Evolutionary conservation across 2,329 filamentous ascomycete genomes (phyloP), one percentile per base, ranked within the genome.

Genomic region (Hypomyces rosellus): DNA sequence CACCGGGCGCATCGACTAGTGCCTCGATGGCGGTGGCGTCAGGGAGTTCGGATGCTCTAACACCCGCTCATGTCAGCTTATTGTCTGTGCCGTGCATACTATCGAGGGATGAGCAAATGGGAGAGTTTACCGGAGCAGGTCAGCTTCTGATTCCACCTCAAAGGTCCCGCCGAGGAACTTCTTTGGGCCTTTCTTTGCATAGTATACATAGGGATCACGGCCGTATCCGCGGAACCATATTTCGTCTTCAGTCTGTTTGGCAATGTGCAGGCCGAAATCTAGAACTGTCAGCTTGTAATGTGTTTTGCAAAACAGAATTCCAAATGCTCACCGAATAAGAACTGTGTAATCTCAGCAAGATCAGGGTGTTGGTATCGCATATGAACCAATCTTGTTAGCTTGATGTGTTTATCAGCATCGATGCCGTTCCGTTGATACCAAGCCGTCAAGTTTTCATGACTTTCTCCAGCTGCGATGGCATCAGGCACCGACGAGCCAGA

Each of bases 321-420:
- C 25, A 8, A 11, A 6, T 30, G 25, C 25, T 11, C 9, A 30
- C 25, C 25, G 25, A 30, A 30, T 30, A 30, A 30, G 25, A 30
- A 30, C 6, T 30, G 25, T 30, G 25, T 30, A 30, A 30, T 30
- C 25, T 30, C 25, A 30, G 25, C 6, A 7, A 55, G 40, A 44
- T 56, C 53, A 5, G 48, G 53, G 37, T 56, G 55, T 20, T 55
- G 53, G 45, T 56, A 56, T 13, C 53, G 39, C 30, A 55, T 48
- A 30, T 55, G 51, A 13, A 53, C 45, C 5, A 54, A 46, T 40
- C 48, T 51, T 20, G 47, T 46, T 2, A 53, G 30, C 8, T 42
- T 34, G 36, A 57, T 54, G 15, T 50, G 50, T 15, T 51, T 43
- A 1, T 22, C 30, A 6, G 40, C 15, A 44, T 54, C 45, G 30